These are phyloP conservation scores for Thraustochytrium sp. DNA, from an alignment of 352 stramenopile species.

Conservation along the genomic window DNA sequence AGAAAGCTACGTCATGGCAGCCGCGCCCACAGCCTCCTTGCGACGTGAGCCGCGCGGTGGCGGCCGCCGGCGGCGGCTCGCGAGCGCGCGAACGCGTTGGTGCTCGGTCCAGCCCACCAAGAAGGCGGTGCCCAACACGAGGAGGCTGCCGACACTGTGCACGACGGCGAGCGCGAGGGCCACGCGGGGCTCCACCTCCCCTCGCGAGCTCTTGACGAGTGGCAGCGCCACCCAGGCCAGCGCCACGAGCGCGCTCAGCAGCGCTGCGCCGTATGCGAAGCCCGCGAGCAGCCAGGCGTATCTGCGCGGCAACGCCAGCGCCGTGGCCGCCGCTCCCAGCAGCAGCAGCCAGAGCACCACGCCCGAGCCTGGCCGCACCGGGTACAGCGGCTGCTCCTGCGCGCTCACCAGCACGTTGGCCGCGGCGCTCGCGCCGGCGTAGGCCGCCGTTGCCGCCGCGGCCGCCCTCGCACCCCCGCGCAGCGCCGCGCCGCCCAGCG, in stretches of 20 bases:
- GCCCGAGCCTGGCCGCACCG: not conserved
- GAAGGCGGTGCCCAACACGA: not conserved
- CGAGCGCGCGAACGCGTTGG: not conserved
- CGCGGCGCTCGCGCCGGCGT: not conserved
- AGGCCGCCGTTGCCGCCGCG: not conserved
- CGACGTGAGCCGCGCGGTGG: too few relatives aligned
- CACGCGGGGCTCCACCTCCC: not conserved
- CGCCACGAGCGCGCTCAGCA: not conserved
- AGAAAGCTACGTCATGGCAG: too few relatives aligned
- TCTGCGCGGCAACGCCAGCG: not conserved
- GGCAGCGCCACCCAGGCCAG: not conserved
- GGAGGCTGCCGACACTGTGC: not conserved
- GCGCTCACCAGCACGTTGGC: not conserved
- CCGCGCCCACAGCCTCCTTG: too few relatives aligned
- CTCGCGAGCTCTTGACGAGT: not conserved
- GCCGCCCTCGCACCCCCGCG: not conserved
- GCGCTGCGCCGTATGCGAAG: not conserved
- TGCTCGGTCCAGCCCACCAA: not conserved
- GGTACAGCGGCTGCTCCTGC: not conserved
- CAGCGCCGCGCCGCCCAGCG: not conserved
- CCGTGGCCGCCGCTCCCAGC: not conserved
- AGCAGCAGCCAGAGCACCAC: not conserved
- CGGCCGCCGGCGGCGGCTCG: too few relatives aligned
- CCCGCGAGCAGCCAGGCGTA: not conserved
- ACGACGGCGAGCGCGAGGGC: not conserved